A percentile compares a stretch with the other conserved stretches of the same genome.
phyloP scores from a whole-genome alignment of 2,329 filamentous ascomycete genomes.

The Cordyceps tenuipes region DNA sequence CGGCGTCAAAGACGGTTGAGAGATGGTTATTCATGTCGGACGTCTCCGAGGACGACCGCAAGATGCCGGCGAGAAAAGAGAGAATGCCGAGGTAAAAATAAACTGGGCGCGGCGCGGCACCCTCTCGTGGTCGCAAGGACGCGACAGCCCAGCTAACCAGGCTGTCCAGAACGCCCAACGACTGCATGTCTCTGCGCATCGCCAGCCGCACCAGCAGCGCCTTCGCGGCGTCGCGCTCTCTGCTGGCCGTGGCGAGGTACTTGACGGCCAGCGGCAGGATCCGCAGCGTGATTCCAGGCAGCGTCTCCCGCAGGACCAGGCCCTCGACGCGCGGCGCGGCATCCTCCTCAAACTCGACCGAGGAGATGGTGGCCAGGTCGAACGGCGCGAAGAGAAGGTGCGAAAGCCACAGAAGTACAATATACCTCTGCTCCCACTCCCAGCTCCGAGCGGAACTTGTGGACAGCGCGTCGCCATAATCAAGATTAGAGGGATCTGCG shows the following conservation, averaged over 20 bases:
- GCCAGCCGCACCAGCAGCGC: constrained; percentile 70
- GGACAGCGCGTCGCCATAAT: constrained; percentile 10
- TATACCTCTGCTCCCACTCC: constrained; percentile 82
- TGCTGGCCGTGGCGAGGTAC: constrained; percentile 68
- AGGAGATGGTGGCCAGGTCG: constrained; percentile 79
- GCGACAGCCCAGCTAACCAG: constrained; percentile 64
- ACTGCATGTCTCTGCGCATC: constrained; percentile 83
- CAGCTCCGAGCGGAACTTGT: constrained; percentile 28
- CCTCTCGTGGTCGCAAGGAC: constrained; percentile 41
- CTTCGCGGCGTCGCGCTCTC: constrained; percentile 84
- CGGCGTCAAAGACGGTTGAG: constrained; percentile 54
- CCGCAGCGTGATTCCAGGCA: constrained; percentile 63
- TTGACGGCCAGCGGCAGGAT: constrained; percentile 62
- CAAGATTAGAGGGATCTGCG: background rate
- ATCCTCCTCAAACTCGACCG: constrained; percentile 40
- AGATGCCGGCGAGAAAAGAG: constrained; percentile 68
- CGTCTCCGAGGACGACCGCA: constrained; percentile 60
- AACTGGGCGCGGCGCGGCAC: constrained; percentile 38
- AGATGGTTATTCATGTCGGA: constrained; percentile 65
- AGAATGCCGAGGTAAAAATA: constrained; percentile 74
- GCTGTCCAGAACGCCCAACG: constrained; percentile 57
- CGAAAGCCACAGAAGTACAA: constrained; percentile 80
- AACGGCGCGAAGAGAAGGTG: constrained; percentile 82
- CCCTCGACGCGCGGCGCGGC: constrained; percentile 34
- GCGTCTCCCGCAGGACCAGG: constrained; percentile 46